Evolutionary conservation across 2,329 filamentous ascomycete genomes (phyloP).

Genomic region (Colletotrichum cereale): DNA sequence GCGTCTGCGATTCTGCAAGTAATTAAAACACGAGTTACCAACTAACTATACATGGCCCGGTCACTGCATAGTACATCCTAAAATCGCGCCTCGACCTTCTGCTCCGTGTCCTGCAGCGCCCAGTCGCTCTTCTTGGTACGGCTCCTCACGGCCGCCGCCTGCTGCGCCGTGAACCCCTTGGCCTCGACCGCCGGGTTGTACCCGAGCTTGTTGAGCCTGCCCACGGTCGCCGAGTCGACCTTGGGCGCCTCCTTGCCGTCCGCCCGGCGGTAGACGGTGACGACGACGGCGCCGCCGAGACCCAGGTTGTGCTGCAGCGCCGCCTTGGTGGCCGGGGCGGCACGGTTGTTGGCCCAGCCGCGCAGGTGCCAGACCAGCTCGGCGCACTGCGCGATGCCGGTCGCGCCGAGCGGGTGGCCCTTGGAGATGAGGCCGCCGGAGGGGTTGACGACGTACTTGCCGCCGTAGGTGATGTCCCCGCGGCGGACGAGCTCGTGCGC

Average conservation of each 20-base stretch:
- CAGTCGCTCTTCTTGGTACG: slow-evolving; percentile 74
- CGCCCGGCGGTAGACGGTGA: slow-evolving; percentile 87
- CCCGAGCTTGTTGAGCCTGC: slow-evolving; percentile 75
- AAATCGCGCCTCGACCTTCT: slow-evolving; percentile 56
- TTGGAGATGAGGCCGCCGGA: slow-evolving; percentile 96
- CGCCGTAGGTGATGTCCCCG: slow-evolving; percentile 93
- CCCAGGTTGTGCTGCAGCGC: slow-evolving; percentile 95
- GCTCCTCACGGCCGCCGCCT: slow-evolving; percentile 79
- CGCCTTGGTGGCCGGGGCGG: slow-evolving; percentile 74
- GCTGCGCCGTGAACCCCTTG: slow-evolving; percentile 85
- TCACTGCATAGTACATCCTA: slow-evolving; percentile 38
- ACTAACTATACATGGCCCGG: background rate
- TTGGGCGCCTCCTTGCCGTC: slow-evolving; percentile 76
- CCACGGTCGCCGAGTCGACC: slow-evolving; percentile 74
- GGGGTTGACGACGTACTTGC: slow-evolving; percentile 87
- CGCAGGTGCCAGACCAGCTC: slow-evolving; percentile 96
- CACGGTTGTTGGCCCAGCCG: slow-evolving; percentile 94
- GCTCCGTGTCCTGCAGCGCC: slow-evolving; percentile 77
- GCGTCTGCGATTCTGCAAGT: background rate
- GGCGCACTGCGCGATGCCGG: slow-evolving; percentile 94
- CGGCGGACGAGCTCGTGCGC: slow-evolving; percentile 90
- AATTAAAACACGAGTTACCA: background rate
- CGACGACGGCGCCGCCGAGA: slow-evolving; percentile 89
- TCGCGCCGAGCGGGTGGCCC: slow-evolving; percentile 93
- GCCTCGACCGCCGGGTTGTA: slow-evolving; percentile 95